A percentile compares a stretch with the other conserved stretches of the same genome.
Conservation (phyloP, 2,329 filamentous ascomycete genomes). For the Epichloe baconii region DNA sequence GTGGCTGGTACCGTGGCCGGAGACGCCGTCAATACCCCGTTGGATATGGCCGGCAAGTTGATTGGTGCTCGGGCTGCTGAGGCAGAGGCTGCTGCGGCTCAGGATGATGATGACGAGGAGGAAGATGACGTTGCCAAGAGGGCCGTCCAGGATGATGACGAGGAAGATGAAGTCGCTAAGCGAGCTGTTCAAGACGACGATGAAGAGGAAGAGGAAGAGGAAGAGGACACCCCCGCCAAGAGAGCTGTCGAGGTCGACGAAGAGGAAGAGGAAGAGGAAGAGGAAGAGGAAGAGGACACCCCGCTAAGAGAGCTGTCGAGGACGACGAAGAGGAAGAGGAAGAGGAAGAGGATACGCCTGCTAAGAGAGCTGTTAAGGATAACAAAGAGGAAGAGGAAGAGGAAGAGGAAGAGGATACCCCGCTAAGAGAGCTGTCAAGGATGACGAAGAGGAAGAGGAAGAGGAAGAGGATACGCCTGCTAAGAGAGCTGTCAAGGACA, state of each 20-base stretch:
- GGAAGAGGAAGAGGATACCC: background rate
- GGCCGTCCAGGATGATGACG: too few species aligned
- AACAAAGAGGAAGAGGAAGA: background rate
- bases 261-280: background rate
- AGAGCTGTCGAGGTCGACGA: background rate
- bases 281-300: constrained; percentile 1
- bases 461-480: constrained; percentile 1
- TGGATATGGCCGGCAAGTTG: background rate
- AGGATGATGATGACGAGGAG: background rate
- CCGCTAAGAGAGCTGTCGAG: background rate
- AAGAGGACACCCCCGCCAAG: background rate
- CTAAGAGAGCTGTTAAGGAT: background rate
- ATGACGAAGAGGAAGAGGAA: background rate
- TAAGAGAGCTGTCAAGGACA: background rate
- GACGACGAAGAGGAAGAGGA: background rate
- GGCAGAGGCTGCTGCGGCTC: background rate
- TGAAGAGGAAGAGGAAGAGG: background rate
- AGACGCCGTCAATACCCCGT: background rate
- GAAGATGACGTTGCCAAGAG: too few species aligned
- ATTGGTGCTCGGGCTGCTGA: background rate
- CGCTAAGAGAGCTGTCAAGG: background rate
- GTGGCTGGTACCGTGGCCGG: background rate
- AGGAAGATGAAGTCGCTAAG: background rate
- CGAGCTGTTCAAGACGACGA: background rate
- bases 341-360: background rate